Evolutionary conservation across 306 rosid species (phyloP), one percentile per base, ranked within the genome.

Genomic region (apple (Malus domestica)): DNA sequence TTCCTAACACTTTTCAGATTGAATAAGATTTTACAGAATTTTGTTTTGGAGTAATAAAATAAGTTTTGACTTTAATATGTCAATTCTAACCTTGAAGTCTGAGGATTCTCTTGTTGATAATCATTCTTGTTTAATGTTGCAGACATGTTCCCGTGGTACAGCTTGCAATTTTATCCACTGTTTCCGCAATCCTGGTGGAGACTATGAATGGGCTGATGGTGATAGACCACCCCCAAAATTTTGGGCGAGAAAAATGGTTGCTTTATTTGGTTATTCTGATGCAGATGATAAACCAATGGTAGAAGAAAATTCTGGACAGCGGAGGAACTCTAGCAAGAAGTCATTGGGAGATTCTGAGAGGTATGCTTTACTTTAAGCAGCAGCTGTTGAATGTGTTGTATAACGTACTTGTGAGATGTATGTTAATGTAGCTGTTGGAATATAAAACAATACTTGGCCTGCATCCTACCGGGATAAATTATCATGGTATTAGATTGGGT

Each of bases 101-200:
- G 61, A 22, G 23, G 61, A 14, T 75, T 22, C 8, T 49, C 67
- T 42, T 68, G 35, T 60, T 73, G 22, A n/a, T 78, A 64, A 73
- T 74, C 22, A 77, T 76, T 76, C 22, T 44, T 61, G 16, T 80
- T 74, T 51, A 58, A 80, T 73, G 75, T 72, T 69, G 71, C 92
- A 94, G 98, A 87, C 96, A 13, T 94, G 98, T 82, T 92, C 96
- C 67, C 95, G 62, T 76, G 97, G 98, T 83, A 86, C 90, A 30
- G 89, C 97, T 32, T 94, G 97, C 90, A 94, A 94, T 85, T 94
- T 94, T 83, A 94, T 94, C 78, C 98, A 94, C 79, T 90, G 97
- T 86, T 90, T 94, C 81, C 90, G 81, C 52, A 94, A 94, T 89
- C 98, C 98, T 81, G 94, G 98, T 25, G 92, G 93, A 54, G 95